phyloP scores from a whole-genome alignment of 148 eudicot species.

The Euryodendron excelsum region DNA sequence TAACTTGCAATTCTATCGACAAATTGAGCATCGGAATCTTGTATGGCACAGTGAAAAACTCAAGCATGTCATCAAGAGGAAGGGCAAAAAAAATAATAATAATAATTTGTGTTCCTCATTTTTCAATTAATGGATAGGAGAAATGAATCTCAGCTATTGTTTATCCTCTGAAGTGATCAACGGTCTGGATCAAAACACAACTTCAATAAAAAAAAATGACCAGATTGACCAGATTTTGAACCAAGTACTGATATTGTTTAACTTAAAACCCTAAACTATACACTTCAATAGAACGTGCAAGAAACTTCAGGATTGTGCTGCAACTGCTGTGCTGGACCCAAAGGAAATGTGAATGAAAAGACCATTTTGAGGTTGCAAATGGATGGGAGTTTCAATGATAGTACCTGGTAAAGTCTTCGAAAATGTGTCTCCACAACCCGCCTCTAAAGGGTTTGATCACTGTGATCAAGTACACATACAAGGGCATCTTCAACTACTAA shows the following conservation, averaged over 20 bases:
- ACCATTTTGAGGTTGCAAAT: background rate
- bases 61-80: background rate
- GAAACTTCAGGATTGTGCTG: background rate
- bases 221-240: slow-evolving; percentile 4
- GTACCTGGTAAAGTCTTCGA: slow-evolving; percentile 92
- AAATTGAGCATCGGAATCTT: background rate
- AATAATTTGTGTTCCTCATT: background rate
- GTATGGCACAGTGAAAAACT: background rate
- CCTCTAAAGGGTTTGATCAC: slow-evolving; percentile 96
- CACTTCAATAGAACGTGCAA: background rate
- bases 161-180: background rate
- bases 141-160: background rate
- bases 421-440: slow-evolving; percentile 97
- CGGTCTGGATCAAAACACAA: background rate
- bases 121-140: background rate
- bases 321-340: background rate
- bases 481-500: slow-evolving; percentile 99
- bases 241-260: background rate
- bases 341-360: background rate
- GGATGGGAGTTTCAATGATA: background rate
- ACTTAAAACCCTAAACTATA: background rate
- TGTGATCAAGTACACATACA: slow-evolving; percentile 94
- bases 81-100: background rate
- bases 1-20: background rate
- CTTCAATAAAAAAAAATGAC: too few species aligned